Conservation (phyloP, 176 grass and related monocot species). For the Poa pratensis region DNA sequence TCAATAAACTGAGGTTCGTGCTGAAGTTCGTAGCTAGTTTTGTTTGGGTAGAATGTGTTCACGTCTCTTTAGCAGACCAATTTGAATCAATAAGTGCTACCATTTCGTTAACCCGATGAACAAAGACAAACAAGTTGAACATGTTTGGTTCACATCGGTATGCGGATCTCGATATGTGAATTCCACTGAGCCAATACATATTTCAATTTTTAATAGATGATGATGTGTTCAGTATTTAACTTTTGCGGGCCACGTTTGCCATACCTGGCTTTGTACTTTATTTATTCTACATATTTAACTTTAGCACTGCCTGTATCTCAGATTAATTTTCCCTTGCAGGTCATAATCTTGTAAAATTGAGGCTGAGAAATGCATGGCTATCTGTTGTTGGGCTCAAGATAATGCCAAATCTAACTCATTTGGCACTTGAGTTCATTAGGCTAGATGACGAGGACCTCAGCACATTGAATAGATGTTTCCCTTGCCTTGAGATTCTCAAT, state of each 20-base stretch:
- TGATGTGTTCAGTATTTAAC: not conserved
- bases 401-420: slow-evolving; percentile 64
- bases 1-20: not conserved
- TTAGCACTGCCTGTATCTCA: not conserved
- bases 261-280: not conserved
- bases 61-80: not conserved
- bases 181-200: not conserved
- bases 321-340: slow-evolving; percentile 46
- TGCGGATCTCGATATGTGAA: not conserved
- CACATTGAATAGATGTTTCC: slow-evolving; percentile 76
- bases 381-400: slow-evolving; percentile 65
- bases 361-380: slow-evolving; percentile 77
- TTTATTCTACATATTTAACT: slow-evolving; percentile 9
- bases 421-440: slow-evolving; percentile 73
- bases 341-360: slow-evolving; percentile 56
- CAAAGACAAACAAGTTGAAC: not conserved
- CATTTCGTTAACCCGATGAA: slow-evolving; percentile 1
- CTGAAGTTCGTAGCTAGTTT: not conserved
- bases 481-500: slow-evolving; percentile 69
- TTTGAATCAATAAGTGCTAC: not conserved
- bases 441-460: slow-evolving; percentile 72
- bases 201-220: not conserved
- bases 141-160: not conserved
- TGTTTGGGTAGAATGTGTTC: not conserved
- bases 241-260: not conserved